Percentiles rank a stretch among this genome's conserved stretches.
phyloP scores from a whole-genome alignment of 108 stramenopile species.

The Stephanodiscus triporus region DNA sequence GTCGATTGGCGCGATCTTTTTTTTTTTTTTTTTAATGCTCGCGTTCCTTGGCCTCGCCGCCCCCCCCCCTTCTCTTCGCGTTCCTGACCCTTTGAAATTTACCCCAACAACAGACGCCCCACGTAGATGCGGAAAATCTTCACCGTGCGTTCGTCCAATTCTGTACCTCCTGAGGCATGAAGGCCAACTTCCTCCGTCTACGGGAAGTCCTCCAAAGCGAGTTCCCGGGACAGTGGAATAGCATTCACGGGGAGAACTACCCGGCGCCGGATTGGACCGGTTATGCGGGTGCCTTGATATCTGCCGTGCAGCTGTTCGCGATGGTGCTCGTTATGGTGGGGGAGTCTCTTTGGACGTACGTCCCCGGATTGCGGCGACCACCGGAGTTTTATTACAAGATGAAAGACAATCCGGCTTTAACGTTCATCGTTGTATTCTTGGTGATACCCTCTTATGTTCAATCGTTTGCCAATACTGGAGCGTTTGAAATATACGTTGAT shows the following conservation, averaged over 20 bases:
- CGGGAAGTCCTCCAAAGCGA: constrained; percentile 40
- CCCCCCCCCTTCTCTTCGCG: neutral
- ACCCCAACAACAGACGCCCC: neutral
- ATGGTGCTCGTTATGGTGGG: constrained; percentile 37
- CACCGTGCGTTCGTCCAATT: constrained; percentile 47
- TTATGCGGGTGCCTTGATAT: constrained; percentile 21
- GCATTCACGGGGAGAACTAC: constrained; percentile 42
- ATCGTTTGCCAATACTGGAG: constrained; percentile 42
- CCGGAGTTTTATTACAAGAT: constrained; percentile 48
- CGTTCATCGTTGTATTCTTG: constrained; percentile 44
- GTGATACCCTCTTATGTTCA: constrained; percentile 45
- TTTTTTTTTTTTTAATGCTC: no score
- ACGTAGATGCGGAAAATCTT: constrained; percentile 21
- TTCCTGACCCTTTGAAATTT: neutral
- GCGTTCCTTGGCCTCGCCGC: neutral
- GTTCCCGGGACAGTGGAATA: constrained; percentile 50
- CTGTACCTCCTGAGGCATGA: constrained; percentile 57
- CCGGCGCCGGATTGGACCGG: constrained; percentile 46
- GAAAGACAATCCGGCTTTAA: constrained; percentile 47
- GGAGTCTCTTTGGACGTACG: constrained; percentile 43
- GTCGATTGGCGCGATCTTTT: no score
- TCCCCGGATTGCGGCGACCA: constrained; percentile 35
- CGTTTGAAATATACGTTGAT: constrained; percentile 50
- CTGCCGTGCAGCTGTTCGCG: constrained; percentile 43
- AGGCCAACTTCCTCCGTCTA: constrained; percentile 49